A percentile compares a stretch with the other conserved stretches of the same genome.
Evolutionary conservation across 306 rosid genomes (phyloP).

Genomic region (Glycine tomentella): DNA sequence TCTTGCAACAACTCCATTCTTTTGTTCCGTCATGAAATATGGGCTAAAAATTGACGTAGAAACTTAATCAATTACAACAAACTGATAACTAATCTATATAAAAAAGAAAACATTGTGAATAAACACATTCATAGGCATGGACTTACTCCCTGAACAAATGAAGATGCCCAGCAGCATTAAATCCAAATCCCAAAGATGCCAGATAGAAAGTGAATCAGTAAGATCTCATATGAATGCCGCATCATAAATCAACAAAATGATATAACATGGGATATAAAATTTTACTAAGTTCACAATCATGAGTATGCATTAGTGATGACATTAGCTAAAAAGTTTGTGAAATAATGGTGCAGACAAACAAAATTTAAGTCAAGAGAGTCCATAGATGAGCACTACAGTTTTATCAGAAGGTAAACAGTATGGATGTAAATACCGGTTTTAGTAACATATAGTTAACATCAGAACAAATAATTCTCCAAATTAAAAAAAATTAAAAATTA

Average conservation of each 20-base stretch:
- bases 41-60: conserved; percentile 65
- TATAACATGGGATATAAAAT: conserved; percentile 3
- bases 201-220: conserved; percentile 41
- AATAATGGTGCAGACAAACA: conserved; percentile 3
- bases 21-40: conserved; percentile 91
- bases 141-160: conserved; percentile 78
- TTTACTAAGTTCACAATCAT: conserved; percentile 13
- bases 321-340: conserved; percentile 32
- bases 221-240: conserved; percentile 14
- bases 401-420: conserved; percentile 18
- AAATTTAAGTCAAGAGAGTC: background rate
- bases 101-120: background rate
- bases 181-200: conserved; percentile 57
- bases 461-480: conserved; percentile 3
- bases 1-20: conserved; percentile 99
- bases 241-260: conserved; percentile 25
- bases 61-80: conserved; percentile 30
- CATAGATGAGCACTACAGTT: background rate
- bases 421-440: conserved; percentile 10
- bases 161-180: conserved; percentile 43
- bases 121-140: conserved; percentile 39
- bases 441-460: background rate
- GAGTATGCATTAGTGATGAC: conserved; percentile 15
- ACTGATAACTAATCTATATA: conserved; percentile 8
- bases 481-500: background rate